Evolutionary conservation across 2,329 filamentous ascomycete species (phyloP).

Genomic region (Penicillium corylophilum): DNA sequence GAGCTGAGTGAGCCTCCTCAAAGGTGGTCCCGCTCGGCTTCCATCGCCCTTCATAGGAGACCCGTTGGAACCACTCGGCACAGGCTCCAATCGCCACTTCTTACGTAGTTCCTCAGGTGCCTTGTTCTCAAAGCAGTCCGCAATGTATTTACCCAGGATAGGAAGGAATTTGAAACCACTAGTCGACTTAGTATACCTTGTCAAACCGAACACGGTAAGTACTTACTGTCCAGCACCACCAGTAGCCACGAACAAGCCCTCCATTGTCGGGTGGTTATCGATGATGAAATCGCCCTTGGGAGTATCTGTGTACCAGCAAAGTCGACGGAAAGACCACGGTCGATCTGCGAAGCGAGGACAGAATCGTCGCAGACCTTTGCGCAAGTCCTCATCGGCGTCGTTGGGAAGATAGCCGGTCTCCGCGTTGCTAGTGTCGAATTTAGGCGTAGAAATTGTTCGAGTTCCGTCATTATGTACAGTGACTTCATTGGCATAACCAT

Average conservation of each 20-base stretch:
- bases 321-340: constrained; percentile 58
- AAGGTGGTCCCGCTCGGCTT: constrained; percentile 28
- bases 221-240: constrained; percentile 28
- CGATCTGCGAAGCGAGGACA: constrained; percentile 59
- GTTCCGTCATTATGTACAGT: constrained; percentile 21
- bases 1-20: constrained; percentile 21
- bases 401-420: constrained; percentile 35
- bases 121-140: constrained; percentile 53
- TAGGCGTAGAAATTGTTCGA: constrained; percentile 37
- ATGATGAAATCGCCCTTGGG: constrained; percentile 67
- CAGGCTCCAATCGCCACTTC: constrained; percentile 53
- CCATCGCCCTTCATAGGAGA: constrained; percentile 26
- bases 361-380: constrained; percentile 58
- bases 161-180: constrained; percentile 63
- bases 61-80: constrained; percentile 1
- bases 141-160: constrained; percentile 61
- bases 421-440: constrained; percentile 40
- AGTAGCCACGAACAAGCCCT: constrained; percentile 45
- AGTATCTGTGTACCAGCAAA: constrained; percentile 75
- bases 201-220: not conserved
- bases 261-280: constrained; percentile 61
- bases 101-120: constrained; percentile 54
- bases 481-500: constrained; percentile 54
- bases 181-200: not conserved
- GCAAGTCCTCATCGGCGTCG: constrained; percentile 60